A percentile compares a stretch with the other conserved stretches of the same genome.
phyloP scores from a whole-genome alignment of 2,329 filamentous ascomycete genomes.

The Cercospora canescens region DNA sequence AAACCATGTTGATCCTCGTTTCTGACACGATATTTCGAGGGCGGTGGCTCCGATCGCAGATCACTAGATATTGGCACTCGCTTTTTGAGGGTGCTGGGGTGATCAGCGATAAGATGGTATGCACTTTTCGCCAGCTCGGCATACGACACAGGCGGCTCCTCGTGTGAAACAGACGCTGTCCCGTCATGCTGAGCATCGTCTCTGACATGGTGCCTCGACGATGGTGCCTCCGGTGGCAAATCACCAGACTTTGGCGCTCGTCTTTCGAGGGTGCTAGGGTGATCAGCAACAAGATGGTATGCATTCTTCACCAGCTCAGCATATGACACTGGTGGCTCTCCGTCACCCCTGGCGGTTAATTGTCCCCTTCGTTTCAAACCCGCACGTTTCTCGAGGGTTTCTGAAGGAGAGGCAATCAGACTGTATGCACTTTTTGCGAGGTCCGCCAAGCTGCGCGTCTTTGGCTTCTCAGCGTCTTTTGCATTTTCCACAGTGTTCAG shows the following conservation, averaged over 20 bases:
- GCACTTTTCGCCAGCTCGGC: background rate
- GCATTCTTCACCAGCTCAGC: conserved; percentile 5
- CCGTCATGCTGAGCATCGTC: background rate
- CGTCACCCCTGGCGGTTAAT: background rate
- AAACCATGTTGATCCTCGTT: too few relatives aligned
- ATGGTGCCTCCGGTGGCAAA: too few relatives aligned
- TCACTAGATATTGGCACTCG: too few relatives aligned
- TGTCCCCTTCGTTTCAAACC: background rate
- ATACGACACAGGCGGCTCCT: too few relatives aligned
- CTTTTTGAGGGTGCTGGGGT: too few relatives aligned
- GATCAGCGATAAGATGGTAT: background rate
- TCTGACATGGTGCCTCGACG: background rate
- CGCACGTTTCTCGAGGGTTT: background rate
- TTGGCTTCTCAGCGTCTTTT: background rate
- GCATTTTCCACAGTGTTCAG: background rate
- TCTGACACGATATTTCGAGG: too few relatives aligned
- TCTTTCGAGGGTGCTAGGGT: background rate
- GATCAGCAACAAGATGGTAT: conserved; percentile 8
- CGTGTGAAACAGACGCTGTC: background rate
- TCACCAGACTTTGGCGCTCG: background rate
- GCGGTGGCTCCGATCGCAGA: too few relatives aligned
- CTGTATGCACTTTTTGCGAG: conserved; percentile 3
- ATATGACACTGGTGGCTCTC: background rate
- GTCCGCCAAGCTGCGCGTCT: background rate
- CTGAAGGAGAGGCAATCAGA: background rate